phyloP scores from a whole-genome alignment of 441 rosid species.

The Populus tomentosa region DNA sequence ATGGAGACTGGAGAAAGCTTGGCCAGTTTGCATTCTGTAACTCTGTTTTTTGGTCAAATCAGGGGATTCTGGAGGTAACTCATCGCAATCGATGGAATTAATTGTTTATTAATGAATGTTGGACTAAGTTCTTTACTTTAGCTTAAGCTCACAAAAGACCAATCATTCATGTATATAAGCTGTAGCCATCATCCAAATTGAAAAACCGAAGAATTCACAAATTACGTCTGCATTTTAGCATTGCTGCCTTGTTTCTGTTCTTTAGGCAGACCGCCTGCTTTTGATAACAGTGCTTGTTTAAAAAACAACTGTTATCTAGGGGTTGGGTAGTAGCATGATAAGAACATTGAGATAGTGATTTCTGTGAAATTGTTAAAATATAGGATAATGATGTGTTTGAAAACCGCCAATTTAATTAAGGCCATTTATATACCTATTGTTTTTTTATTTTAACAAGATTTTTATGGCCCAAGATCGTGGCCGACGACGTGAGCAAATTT shows the following conservation, averaged over 20 bases:
- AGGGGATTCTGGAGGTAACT: no score
- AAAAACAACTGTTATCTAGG: not conserved
- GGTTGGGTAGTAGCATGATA: not conserved
- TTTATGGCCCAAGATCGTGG: not conserved
- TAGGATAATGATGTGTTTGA: not conserved
- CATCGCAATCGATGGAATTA: no score
- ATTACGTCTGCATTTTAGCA: slow-evolving; percentile 25
- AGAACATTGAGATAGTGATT: not conserved
- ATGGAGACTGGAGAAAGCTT: no score
- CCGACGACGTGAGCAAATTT: not conserved
- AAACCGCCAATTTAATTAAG: slow-evolving; percentile 19
- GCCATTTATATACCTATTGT: slow-evolving; percentile 5
- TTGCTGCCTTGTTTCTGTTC: not conserved
- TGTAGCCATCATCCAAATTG: no score
- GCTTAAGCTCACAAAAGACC: no score
- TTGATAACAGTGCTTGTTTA: not conserved
- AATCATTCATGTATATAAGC: no score
- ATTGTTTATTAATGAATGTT: no score
- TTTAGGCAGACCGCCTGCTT: not conserved
- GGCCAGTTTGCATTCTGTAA: no score
- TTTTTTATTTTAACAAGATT: not conserved
- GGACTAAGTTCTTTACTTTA: no score
- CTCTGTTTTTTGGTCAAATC: no score
- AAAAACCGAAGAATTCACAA: no score
- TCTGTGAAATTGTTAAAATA: not conserved